Evolutionary conservation across 208 protist genomes (phyloP), one percentile per base, ranked within the genome.

Genomic region (Trypanosoma platydactyli): DNA sequence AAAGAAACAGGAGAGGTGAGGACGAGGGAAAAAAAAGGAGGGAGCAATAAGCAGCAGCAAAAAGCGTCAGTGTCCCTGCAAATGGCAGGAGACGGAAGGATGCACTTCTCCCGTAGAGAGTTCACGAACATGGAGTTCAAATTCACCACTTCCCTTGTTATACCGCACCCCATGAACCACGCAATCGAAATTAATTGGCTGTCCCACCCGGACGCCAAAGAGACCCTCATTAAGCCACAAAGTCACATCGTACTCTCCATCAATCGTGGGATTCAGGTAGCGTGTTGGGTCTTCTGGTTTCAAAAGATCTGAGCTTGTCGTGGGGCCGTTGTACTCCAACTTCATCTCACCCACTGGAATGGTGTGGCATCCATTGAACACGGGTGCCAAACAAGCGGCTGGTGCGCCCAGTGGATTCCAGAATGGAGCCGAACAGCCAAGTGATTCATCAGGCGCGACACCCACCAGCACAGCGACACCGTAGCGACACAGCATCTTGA

Each of bases 251-350:
- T 78, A 86, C 25, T 69, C 52, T 15, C 70, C 68, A 20, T 80
- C 61, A 25, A 65, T 30, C 13, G 54, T 68, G 0, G 79, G 51
- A 33, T 82, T 85, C 77, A 93, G 80, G 74, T 95, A 95, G 0
- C 82, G 83, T 16, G 72, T 67, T 18, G 77, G 71, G 46, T 89
- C 76, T 51, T 92, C 86, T 0, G 50, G 41, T 13, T 25, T n/a
- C 18, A 82, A 78, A 55, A 92, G 60, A 20, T 54, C 50, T 29
- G 84, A 87, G 45, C 57, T 64, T 6, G 69, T 51, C 4, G 75
- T 70, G 13, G 89, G 89, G 0, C 89, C 89, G 64, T 92, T 92
- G 75, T 87, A 88, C 44, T 84, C 81, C 11, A 95, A 83, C 42
- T 61, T 58, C 42, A 85, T 64, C 24, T 68, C 48, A 22, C 89